Evolutionary conservation across 2,329 filamentous ascomycete species (phyloP), one percentile per base, ranked within the genome.

Genomic region (Cladosporium sp.): DNA sequence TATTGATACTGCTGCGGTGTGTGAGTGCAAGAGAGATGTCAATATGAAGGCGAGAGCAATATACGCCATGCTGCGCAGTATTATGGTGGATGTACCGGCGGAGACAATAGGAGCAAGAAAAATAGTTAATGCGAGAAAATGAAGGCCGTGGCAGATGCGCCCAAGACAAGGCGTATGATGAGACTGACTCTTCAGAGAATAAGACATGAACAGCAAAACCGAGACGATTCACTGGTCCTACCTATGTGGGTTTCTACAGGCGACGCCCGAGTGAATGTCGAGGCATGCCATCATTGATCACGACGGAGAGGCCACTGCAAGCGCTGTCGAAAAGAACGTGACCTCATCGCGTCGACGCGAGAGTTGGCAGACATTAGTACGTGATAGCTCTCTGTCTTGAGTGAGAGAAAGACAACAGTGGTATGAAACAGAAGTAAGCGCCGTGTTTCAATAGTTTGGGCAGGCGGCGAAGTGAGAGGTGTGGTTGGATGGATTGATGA

Each of bases 381-480:
- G 6, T 20, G 15, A 12, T 13, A 20, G 39, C 3, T 19, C 18
- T 37, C 11, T 13, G 19, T 13, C 27, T 20, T 22, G 6, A 15
- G 38, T 12, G 11, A 7, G 3, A 15, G n/a, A n/a, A 13, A 1
- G 9, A 34, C 7, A 27, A 17, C 36, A 32, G 13, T 9, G 22
- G 40, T 32, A 40, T 39, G 40, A 51, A 37, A 44, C 24, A 22
- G n/a, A 15, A 37, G 4, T 43, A 15, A 41, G 18, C 40, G 48
- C 34, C 40, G 40, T 30, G 48, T 43, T 39, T 43, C 42, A 39
- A 18, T 11, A 29, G 5, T 20, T 22, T n/a, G 39, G 24, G 17
- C 24, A 20, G 34, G 15, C 12, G 30, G 41, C 40, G 24, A 53
- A 51, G 43, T 50, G 36, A 15, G 47, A 45, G 19, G 34, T 45